Conservation (phyloP, 2,329 filamentous ascomycete species). For the Pseudocercospora eumusae region DNA sequence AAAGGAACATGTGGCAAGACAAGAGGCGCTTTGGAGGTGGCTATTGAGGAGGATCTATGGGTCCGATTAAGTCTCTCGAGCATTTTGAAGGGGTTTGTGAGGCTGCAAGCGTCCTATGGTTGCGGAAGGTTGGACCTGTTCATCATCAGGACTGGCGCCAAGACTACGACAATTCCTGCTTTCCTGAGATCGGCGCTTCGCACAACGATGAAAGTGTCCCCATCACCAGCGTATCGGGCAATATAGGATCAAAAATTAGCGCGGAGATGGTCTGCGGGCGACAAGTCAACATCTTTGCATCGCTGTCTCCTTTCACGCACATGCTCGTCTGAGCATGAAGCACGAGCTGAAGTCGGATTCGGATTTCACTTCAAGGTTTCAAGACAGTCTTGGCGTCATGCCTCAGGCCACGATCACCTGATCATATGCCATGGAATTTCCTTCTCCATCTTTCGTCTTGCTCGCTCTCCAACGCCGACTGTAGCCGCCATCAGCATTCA, state of each 20-base stretch:
- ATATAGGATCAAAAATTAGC: not conserved
- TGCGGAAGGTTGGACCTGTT: not conserved
- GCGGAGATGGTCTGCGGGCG: not conserved
- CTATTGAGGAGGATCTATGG: not conserved
- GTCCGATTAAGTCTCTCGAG: not conserved
- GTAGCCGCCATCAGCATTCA: slow-evolving; percentile 3
- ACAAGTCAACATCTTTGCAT: not conserved
- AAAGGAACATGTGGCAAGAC: not conserved
- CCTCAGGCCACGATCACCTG: not conserved
- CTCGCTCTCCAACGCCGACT: slow-evolving; percentile 7
- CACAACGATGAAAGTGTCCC: not conserved
- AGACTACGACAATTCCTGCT: not conserved
- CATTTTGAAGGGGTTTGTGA: not conserved
- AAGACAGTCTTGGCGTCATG: not conserved
- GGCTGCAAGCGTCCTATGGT: not conserved
- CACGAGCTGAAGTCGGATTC: slow-evolving; percentile 4
- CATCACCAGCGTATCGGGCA: not conserved
- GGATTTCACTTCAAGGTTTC: not conserved
- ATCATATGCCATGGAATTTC: not conserved
- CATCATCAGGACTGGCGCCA: not conserved
- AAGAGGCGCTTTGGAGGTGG: not conserved
- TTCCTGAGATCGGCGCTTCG: not conserved
- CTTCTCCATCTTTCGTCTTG: not conserved
- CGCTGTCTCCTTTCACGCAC: not conserved
- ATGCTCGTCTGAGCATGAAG: too few relatives aligned